phyloP scores from a whole-genome alignment of 768 basidiomycete species.

The Xerocomellus dryophilus region DNA sequence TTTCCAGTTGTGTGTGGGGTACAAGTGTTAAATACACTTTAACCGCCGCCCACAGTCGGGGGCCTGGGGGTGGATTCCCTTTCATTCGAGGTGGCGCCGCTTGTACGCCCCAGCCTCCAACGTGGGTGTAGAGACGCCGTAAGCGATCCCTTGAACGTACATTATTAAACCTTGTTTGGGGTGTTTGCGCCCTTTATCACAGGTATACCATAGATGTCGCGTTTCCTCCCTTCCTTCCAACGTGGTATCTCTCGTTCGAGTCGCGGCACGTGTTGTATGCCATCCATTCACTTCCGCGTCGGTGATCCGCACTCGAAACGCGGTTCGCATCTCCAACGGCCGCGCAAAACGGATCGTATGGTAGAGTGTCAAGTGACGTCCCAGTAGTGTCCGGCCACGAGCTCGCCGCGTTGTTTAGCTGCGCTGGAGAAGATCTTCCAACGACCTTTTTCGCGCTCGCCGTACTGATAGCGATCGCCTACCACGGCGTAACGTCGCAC shows the following conservation, averaged over 20 bases:
- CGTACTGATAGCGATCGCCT: constrained; percentile 5
- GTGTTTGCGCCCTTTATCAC: background rate
- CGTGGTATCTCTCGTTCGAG: background rate
- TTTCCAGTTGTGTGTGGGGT: background rate
- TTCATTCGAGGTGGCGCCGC: background rate
- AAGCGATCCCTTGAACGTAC: background rate
- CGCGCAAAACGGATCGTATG: constrained; percentile 11
- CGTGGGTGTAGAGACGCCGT: background rate
- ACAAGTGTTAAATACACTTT: background rate
- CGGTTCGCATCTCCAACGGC: background rate
- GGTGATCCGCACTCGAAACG: constrained; percentile 12
- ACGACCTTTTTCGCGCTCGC: background rate
- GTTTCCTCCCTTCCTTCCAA: background rate
- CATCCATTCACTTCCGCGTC: constrained; percentile 17
- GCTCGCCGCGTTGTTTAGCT: background rate
- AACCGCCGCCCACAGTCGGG: background rate
- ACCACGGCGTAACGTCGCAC: background rate
- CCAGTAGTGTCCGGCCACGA: background rate
- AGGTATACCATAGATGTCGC: background rate
- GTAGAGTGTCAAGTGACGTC: background rate
- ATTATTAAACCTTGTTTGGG: constrained; percentile 11
- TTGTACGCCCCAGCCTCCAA: background rate
- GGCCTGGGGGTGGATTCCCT: background rate
- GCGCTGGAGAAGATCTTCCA: background rate
- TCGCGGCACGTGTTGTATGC: constrained; percentile 15